Percentiles rank a stretch among this genome's conserved stretches.
Conservation (phyloP, 2,329 filamentous ascomycete genomes). For the Hymenoscyphus fraxineus region DNA sequence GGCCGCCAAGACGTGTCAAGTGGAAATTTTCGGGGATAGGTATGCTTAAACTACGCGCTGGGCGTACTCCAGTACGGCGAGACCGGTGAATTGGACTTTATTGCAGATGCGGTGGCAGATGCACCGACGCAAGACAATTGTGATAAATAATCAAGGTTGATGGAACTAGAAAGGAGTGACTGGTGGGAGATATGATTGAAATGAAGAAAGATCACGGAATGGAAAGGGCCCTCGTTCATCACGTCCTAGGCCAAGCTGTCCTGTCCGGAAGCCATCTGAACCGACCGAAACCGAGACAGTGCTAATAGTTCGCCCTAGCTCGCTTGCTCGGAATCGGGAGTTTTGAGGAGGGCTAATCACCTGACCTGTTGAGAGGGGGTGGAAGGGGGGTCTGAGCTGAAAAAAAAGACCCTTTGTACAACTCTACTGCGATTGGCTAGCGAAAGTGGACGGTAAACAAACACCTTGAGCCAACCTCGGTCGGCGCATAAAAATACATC, state of each 20-base stretch:
- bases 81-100: neutral
- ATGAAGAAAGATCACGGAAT: neutral
- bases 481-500: constrained; percentile 15
- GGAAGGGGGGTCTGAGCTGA: neutral
- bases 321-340: neutral
- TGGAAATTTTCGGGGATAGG: neutral
- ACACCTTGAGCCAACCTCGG: neutral
- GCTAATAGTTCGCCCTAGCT: neutral
- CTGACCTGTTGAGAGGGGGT: neutral
- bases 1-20: constrained; percentile 9
- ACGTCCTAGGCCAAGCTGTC: neutral
- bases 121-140: neutral
- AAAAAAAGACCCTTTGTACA: too few species aligned
- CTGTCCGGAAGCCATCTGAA: neutral
- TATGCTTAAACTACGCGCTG: neutral
- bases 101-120: neutral
- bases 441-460: neutral
- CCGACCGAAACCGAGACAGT: neutral
- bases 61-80: too few species aligned
- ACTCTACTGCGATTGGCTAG: neutral
- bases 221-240: neutral
- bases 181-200: neutral
- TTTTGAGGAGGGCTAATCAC: neutral
- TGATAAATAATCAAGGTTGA: neutral
- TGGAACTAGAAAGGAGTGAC: neutral